Evolutionary conservation across 495 filamentous ascomycete genomes (phyloP).

Genomic region (Parmelia sp.): DNA sequence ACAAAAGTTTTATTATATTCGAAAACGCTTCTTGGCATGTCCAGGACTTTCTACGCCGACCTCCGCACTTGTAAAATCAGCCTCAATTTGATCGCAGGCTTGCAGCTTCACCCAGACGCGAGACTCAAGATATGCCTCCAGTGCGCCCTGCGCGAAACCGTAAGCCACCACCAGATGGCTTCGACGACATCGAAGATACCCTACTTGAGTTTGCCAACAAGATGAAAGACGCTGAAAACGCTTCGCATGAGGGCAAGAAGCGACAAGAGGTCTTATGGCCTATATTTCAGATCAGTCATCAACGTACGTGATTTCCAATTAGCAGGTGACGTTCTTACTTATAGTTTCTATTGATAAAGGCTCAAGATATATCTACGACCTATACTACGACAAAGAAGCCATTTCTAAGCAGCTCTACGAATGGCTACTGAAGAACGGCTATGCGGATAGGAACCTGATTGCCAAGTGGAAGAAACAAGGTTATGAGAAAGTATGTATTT

Average conservation of each 20-base stretch:
- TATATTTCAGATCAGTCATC: conserved; percentile 95
- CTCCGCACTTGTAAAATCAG: too few species aligned
- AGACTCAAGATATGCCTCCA: conserved; percentile 63
- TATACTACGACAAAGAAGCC: conserved; percentile 96
- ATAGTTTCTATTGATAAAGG: conserved; percentile 34
- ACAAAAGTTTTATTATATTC: too few species aligned
- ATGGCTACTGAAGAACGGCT: conserved; percentile 93
- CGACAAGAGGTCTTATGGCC: conserved; percentile 90
- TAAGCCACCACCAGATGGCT: conserved; percentile 91
- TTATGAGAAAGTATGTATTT: conserved; percentile 80
- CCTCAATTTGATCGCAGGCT: background rate
- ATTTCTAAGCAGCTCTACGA: conserved; percentile 89
- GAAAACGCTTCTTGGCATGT: too few species aligned
- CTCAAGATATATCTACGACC: conserved; percentile 88
- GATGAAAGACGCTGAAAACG: conserved; percentile 97
- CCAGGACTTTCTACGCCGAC: too few species aligned
- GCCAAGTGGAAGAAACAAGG: conserved; percentile 99
- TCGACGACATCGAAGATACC: conserved; percentile 94
- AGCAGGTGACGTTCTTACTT: conserved; percentile 8
- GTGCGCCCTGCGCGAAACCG: conserved; percentile 69
- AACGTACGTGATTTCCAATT: conserved; percentile 52
- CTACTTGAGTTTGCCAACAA: conserved; percentile 93
- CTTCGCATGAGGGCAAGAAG: conserved; percentile 67
- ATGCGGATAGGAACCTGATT: conserved; percentile 90
- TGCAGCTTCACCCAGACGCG: too few species aligned